phyloP scores from a whole-genome alignment of 2,329 filamentous ascomycete species.

The Fusarium praegraminearum region DNA sequence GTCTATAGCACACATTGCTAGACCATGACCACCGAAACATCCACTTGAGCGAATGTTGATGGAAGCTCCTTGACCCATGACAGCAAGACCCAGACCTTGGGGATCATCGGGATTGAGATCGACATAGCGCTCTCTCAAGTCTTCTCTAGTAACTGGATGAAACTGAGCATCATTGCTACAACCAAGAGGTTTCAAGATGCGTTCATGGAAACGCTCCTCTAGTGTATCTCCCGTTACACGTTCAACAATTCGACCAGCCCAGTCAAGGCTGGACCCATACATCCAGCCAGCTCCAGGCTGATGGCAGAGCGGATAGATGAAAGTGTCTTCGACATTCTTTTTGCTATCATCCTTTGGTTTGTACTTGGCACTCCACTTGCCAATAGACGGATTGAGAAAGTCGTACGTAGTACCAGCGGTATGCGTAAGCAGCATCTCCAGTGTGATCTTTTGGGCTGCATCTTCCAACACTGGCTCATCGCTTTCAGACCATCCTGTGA shows the following conservation, averaged over 20 bases:
- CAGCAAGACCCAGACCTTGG: conserved; percentile 50
- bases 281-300: conserved; percentile 65
- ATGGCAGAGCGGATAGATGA: conserved; percentile 59
- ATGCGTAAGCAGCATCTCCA: conserved; percentile 64
- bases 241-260: conserved; percentile 65
- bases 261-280: conserved; percentile 64
- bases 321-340: conserved; percentile 57
- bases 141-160: conserved; percentile 53
- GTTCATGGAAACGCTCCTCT: conserved; percentile 57
- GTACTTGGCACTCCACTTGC: conserved; percentile 53
- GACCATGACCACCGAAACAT: conserved; percentile 60
- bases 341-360: conserved; percentile 22
- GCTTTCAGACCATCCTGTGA: conserved; percentile 60
- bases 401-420: conserved; percentile 63
- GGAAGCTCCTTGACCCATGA: conserved; percentile 51
- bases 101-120: conserved; percentile 56
- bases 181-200: conserved; percentile 60
- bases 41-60: conserved; percentile 52
- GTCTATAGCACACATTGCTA: conserved; percentile 54
- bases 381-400: conserved; percentile 54
- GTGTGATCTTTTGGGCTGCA: conserved; percentile 56
- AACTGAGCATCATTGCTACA: conserved; percentile 54
- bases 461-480: conserved; percentile 55
- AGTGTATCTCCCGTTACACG: conserved; percentile 58
- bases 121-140: conserved; percentile 52